Evolutionary conservation across 257 asterid species (phyloP).

Genomic region (Solanum habrochaites): DNA sequence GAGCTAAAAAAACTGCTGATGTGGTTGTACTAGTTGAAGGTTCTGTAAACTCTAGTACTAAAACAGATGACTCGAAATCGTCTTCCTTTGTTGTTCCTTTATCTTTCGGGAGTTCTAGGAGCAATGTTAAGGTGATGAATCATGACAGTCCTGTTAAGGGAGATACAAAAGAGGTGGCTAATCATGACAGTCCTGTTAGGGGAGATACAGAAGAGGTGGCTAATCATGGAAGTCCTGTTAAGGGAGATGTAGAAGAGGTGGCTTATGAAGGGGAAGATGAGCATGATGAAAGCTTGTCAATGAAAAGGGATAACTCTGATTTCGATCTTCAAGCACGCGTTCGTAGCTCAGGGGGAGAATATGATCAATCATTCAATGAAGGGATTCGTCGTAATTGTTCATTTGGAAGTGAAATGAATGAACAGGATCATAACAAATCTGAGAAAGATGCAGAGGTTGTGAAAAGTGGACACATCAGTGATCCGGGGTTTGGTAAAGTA

Average conservation of each 20-base stretch:
- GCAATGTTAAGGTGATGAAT: slow-evolving; percentile 38
- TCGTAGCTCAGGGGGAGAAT: slow-evolving; percentile 13
- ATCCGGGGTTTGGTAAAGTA: slow-evolving; percentile 42
- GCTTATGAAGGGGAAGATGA: slow-evolving; percentile 56
- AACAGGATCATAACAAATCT: background rate
- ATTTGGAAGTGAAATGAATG: slow-evolving; percentile 3
- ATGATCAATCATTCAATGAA: slow-evolving; percentile 2
- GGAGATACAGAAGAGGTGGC: slow-evolving; percentile 30
- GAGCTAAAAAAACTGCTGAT: background rate
- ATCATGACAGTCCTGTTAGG: slow-evolving; percentile 39
- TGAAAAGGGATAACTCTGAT: slow-evolving; percentile 33
- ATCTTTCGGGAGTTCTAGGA: slow-evolving; percentile 31
- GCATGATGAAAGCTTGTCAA: slow-evolving; percentile 28
- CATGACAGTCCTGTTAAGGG: slow-evolving; percentile 41
- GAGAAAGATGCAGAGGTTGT: slow-evolving; percentile 11
- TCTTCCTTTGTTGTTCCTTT: slow-evolving; percentile 36
- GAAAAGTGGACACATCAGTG: slow-evolving; percentile 47
- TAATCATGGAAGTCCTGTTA: slow-evolving; percentile 40
- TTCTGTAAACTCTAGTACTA: slow-evolving; percentile 13
- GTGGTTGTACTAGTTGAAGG: slow-evolving; percentile 27
- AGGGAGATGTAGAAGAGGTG: slow-evolving; percentile 26
- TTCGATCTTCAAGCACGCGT: slow-evolving; percentile 25
- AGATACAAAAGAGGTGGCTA: slow-evolving; percentile 29
- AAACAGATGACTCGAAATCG: slow-evolving; percentile 20
- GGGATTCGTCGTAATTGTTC: slow-evolving; percentile 2